Evolutionary conservation across 1,284 basidiomycete genomes (phyloP).

Genomic region (Testicularia cyperi): DNA sequence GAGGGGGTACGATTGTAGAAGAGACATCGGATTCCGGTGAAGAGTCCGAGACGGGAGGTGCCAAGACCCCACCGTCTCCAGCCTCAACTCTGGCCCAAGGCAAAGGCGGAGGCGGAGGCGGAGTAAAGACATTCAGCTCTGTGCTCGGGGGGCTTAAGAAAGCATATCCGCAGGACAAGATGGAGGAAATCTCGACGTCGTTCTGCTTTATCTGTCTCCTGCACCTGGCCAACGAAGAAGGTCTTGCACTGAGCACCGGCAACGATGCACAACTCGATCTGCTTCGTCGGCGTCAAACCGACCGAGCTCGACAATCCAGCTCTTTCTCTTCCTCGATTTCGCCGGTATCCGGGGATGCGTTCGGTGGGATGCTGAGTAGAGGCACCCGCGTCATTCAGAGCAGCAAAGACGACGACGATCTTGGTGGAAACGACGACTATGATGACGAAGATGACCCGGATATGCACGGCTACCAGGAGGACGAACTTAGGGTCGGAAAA

Average conservation of each 20-base stretch:
- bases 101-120: no score
- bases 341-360: constrained; percentile 9
- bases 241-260: constrained; percentile 64
- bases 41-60: constrained; percentile 2
- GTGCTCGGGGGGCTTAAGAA: constrained; percentile 80
- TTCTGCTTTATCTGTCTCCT: constrained; percentile 99
- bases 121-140: constrained; percentile 67
- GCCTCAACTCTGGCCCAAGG: no score
- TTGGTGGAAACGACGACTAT: constrained; percentile 46
- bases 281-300: constrained; percentile 40
- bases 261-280: constrained; percentile 23
- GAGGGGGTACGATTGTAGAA: constrained; percentile 2
- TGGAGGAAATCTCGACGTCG: constrained; percentile 96
- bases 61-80: no score
- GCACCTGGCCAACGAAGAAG: constrained; percentile 93
- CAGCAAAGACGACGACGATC: constrained; percentile 62
- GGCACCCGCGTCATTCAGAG: constrained; percentile 23
- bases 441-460: constrained; percentile 21
- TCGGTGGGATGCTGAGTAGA: constrained; percentile 12
- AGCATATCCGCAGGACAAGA: constrained; percentile 85
- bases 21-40: constrained; percentile 26
- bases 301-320: constrained; percentile 19
- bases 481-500: constrained; percentile 38
- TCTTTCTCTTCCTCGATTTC: no score
- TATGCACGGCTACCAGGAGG: constrained; percentile 33